Conservation (phyloP, 345 rosid genomes). For the Ricinus communis region DNA sequence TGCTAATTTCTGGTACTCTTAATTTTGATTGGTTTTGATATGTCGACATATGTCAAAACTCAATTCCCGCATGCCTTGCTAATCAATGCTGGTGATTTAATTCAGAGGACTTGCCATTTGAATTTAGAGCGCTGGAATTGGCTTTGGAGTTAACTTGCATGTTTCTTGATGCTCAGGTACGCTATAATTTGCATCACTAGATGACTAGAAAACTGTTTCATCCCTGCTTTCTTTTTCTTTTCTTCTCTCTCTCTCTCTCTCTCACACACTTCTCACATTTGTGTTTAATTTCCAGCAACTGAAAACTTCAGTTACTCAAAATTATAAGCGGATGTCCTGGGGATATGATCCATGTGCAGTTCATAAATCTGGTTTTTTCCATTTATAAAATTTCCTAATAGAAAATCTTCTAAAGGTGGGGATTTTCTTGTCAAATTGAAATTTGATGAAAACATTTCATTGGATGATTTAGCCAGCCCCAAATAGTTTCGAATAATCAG, state of each 20-base stretch:
- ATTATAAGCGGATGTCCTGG: background rate
- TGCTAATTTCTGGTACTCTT: conserved; percentile 4
- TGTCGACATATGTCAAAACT: conserved; percentile 5
- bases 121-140: conserved; percentile 87
- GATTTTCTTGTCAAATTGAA: background rate
- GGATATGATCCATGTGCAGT: too few relatives aligned
- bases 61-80: conserved; percentile 25
- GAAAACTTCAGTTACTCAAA: conserved; percentile 3
- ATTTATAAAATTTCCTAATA: background rate
- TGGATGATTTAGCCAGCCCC: too few relatives aligned
- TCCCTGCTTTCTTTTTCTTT: background rate
- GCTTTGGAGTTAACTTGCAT: conserved; percentile 88
- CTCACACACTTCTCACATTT: too few relatives aligned
- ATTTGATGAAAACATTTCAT: background rate
- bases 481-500: background rate
- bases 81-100: conserved; percentile 23
- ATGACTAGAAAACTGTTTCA: background rate
- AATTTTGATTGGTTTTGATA: conserved; percentile 8
- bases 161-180: conserved; percentile 89
- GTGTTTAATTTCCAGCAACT: background rate
- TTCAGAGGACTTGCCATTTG: conserved; percentile 97
- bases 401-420: conserved; percentile 7
- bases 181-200: conserved; percentile 17
- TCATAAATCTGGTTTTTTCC: background rate
- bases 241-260: too few relatives aligned